Conservation (phyloP, 2,329 filamentous ascomycete genomes). For the Aspergillus bombycis region DNA sequence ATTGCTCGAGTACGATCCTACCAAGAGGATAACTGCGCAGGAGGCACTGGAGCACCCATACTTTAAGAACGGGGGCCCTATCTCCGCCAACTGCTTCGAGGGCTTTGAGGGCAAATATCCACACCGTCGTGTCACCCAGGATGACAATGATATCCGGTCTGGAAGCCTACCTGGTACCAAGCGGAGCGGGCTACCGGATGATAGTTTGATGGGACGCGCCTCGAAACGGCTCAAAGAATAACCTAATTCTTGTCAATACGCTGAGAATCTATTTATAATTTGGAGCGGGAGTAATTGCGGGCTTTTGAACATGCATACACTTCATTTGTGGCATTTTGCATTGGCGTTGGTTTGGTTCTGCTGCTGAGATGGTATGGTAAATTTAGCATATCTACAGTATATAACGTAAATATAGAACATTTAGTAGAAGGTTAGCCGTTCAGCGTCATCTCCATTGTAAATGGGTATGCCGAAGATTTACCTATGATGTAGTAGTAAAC, state of each 20-base stretch:
- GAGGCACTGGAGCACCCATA: slow-evolving; percentile 89
- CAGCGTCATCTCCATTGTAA: not conserved
- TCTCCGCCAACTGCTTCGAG: slow-evolving; percentile 86
- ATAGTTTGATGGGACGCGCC: slow-evolving; percentile 64
- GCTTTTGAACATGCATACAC: not conserved
- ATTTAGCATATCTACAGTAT: not conserved
- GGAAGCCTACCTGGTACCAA: slow-evolving; percentile 90
- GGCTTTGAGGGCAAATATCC: slow-evolving; percentile 88
- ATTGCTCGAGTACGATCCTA: slow-evolving; percentile 89
- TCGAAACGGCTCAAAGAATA: slow-evolving; percentile 59
- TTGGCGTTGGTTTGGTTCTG: not conserved
- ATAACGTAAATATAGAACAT: not conserved
- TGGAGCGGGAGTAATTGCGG: not conserved
- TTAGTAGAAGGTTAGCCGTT: too few relatives aligned
- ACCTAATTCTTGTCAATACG: slow-evolving; percentile 5
- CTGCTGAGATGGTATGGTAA: not conserved
- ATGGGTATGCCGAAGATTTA: not conserved
- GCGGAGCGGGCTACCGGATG: slow-evolving; percentile 81
- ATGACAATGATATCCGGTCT: slow-evolving; percentile 94
- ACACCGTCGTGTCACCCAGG: slow-evolving; percentile 83
- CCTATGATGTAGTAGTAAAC: not conserved
- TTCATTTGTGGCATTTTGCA: not conserved
- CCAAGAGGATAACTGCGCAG: slow-evolving; percentile 82
- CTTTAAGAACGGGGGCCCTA: slow-evolving; percentile 71
- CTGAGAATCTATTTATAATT: not conserved